Base-by-base conservation (phyloP, 2,329 filamentous ascomycete species). In the Alternaria ethzedia region DNA sequence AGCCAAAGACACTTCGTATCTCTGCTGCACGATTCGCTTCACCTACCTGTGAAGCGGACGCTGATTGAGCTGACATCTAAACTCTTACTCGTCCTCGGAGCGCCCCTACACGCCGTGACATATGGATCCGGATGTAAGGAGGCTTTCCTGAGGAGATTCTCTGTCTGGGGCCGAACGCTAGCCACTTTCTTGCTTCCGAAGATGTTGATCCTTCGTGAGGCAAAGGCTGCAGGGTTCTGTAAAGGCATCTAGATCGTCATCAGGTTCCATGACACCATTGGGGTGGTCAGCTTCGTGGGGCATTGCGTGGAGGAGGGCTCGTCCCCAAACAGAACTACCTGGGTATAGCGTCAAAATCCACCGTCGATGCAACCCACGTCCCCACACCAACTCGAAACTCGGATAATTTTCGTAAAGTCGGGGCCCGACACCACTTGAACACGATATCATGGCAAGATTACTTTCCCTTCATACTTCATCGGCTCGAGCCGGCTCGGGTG, bases 381-480 rank as follows among this genome's bases (percentile, higher is more conserved):
- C 25, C 59, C 21, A 52, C 30, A 61, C 10, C 25, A 44, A 51
- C 20, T 44, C 44, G 44, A n/a, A 51, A 20, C 25, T 50, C 59
- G 46, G 59, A n/a, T 6, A 26, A 57, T 57, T 61, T 44, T 57
- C 20, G 20, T 12, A 26, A 46, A 28, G 25, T 57, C 54, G 54
- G 46, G 26, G 36, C 32, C 59, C 59, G 54, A 57, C 30, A 57
- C 36, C 11, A 21, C 54, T 26, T 23, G 44, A 57, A 32, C 25
- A 6, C 32, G n/a, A 26, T 41, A 41, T 13, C 25, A 57, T 57
- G 45, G 23, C 20, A 32, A 51, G 45, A 57, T 36, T 11, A 26
- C 36, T 26, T 21, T 28, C n/a, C 26, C 15, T 47, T 57, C 11
- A 45, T 45, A 17, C 4, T 41, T 41, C 36, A 41, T 41, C 9